Conservation (phyloP, 202 grass and related monocot species). For the Sporobolus alterniflorus region DNA sequence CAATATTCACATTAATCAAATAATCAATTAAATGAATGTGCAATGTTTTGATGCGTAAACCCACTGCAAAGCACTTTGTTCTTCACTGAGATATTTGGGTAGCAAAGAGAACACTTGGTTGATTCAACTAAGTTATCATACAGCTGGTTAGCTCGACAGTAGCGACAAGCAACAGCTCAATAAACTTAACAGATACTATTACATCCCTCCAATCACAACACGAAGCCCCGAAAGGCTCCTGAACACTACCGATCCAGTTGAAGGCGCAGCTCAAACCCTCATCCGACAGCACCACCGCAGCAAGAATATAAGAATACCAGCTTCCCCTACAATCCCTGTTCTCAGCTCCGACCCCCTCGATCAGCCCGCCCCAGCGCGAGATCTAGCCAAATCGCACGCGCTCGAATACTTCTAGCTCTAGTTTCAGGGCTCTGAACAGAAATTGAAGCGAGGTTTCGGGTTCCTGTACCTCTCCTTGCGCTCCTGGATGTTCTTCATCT, state of each 20-base stretch:
- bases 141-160: neutral
- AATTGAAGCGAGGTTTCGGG: neutral
- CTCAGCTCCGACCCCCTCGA: neutral
- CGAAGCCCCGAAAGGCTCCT: neutral
- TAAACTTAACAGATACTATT: neutral
- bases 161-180: neutral
- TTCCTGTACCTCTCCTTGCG: slow-evolving; percentile 70
- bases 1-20: too few relatives aligned
- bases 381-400: slow-evolving; percentile 29
- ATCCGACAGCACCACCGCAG: neutral
- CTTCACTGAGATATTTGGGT: neutral
- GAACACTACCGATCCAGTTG: neutral
- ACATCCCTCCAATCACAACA: neutral
- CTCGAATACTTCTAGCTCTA: neutral
- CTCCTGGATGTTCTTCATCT: slow-evolving; percentile 82
- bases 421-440: neutral
- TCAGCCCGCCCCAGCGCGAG: slow-evolving; percentile 8
- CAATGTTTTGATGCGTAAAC: too few relatives aligned
- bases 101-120: neutral
- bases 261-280: slow-evolving; percentile 11
- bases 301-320: neutral
- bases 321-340: neutral
- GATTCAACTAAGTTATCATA: neutral
- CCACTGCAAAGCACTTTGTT: neutral
- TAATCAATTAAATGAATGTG: too few relatives aligned